Percentiles rank a stretch among this genome's conserved stretches.
Evolutionary conservation across 2,329 filamentous ascomycete species (phyloP).

Genomic region (Trichoderma koningiopsis): DNA sequence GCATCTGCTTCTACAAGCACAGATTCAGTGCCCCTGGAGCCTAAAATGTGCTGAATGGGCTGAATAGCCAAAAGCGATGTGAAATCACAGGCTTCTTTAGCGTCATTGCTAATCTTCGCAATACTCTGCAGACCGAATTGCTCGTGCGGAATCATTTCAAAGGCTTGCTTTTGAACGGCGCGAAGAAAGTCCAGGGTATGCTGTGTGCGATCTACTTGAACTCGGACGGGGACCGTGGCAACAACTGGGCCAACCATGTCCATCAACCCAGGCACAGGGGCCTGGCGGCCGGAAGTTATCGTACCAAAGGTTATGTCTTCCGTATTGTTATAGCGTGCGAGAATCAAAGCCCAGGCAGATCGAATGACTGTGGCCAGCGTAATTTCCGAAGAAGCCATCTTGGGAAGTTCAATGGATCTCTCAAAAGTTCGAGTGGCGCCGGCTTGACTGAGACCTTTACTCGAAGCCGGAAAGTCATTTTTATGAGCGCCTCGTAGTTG

Average conservation of each 20-base stretch:
- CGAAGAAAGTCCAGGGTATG: constrained; percentile 22
- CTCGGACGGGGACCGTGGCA: constrained; percentile 21
- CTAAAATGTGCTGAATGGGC: constrained; percentile 13
- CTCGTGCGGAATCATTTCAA: constrained; percentile 29
- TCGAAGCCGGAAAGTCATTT: background rate
- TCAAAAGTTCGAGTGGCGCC: background rate
- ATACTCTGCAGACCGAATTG: constrained; percentile 33
- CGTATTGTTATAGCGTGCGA: constrained; percentile 41
- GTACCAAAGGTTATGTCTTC: constrained; percentile 29
- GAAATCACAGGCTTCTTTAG: constrained; percentile 28
- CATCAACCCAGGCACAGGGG: constrained; percentile 27
- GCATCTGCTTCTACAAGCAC: background rate
- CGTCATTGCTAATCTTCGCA: constrained; percentile 20
- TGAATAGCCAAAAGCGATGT: constrained; percentile 29
- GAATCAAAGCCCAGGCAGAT: constrained; percentile 38
- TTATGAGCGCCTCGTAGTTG: constrained; percentile 8
- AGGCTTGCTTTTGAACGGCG: constrained; percentile 24
- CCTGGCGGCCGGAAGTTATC: constrained; percentile 29
- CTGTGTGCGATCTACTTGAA: constrained; percentile 7
- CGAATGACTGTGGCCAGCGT: constrained; percentile 32
- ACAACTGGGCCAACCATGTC: constrained; percentile 27
- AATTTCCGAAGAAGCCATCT: background rate
- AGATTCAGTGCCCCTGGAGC: background rate
- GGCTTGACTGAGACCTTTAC: background rate
- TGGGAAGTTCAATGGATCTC: background rate